A percentile compares a stretch with the other conserved stretches of the same genome.
Conservation (phyloP, 2,329 filamentous ascomycete species). For the Dothiorella sarmentorum region DNA sequence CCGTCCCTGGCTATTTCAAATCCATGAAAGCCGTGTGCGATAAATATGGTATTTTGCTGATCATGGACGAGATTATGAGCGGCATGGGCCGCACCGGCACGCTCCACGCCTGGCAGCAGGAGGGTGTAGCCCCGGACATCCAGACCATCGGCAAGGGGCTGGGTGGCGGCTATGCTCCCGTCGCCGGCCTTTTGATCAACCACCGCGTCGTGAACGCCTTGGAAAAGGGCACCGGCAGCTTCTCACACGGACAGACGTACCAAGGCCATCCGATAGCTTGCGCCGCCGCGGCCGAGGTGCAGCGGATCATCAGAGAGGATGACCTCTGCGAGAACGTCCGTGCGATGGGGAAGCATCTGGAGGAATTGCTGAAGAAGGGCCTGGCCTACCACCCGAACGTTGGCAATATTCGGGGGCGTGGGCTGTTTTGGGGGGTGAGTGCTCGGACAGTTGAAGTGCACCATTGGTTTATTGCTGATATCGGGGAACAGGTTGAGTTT, state of each 20-base stretch:
- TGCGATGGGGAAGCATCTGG: constrained; percentile 51
- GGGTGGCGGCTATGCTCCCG: constrained; percentile 60
- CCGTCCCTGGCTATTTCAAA: constrained; percentile 64
- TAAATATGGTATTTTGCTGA: constrained; percentile 68
- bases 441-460: background rate
- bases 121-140: constrained; percentile 60
- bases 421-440: constrained; percentile 57
- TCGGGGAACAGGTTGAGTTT: constrained; percentile 52
- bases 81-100: constrained; percentile 59
- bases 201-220: constrained; percentile 51
- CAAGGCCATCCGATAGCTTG: constrained; percentile 56
- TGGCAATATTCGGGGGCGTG: constrained; percentile 59
- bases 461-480: background rate
- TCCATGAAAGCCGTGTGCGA: constrained; percentile 67
- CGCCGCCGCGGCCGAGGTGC: constrained; percentile 61
- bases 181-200: constrained; percentile 59
- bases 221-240: constrained; percentile 43
- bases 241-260: constrained; percentile 62
- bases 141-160: constrained; percentile 65
- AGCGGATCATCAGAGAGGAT: constrained; percentile 56
- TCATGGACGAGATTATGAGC: constrained; percentile 76
- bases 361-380: constrained; percentile 40
- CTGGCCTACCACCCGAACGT: constrained; percentile 50
- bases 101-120: constrained; percentile 61
- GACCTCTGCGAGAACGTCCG: constrained; percentile 58